These are phyloP conservation scores for Mycena rosella DNA, from an alignment of 768 basidiomycete species.

Conservation along the genomic window DNA sequence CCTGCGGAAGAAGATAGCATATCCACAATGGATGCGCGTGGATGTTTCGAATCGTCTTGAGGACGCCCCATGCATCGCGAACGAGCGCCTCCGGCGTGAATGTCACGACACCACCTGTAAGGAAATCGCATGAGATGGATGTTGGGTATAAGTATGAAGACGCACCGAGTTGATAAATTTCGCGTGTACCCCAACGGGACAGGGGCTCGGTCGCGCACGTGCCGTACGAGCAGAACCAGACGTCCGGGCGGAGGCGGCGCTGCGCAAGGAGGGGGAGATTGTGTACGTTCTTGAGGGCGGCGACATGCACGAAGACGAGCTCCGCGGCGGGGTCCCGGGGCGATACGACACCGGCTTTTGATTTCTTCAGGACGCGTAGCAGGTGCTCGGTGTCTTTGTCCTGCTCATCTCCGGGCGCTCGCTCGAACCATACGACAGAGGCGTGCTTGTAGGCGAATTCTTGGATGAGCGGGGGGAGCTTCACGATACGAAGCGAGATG, in stretches of 20 bases:
- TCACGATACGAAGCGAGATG: conserved; percentile 6
- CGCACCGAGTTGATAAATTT: conserved; percentile 17
- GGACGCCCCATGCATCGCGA: conserved; percentile 22
- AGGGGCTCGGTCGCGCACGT: conserved; percentile 4
- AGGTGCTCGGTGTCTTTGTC: conserved; percentile 21
- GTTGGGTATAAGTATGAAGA: background rate
- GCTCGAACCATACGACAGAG: conserved; percentile 7
- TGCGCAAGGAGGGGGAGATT: conserved; percentile 9
- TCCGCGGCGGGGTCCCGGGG: background rate
- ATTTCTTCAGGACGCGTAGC: background rate
- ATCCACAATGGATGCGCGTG: conserved; percentile 29
- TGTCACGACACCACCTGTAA: conserved; percentile 24
- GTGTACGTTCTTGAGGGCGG: conserved; percentile 11
- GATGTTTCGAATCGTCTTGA: conserved; percentile 2
- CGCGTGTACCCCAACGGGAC: conserved; percentile 17
- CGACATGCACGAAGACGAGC: conserved; percentile 25
- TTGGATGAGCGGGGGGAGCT: background rate
- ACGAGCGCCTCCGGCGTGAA: conserved; percentile 26
- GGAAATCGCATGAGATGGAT: too few relatives aligned
- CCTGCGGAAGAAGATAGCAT: conserved; percentile 22
- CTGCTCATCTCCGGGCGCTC: background rate
- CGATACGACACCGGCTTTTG: background rate
- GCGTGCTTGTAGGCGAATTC: background rate
- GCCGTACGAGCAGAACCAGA: conserved; percentile 22
- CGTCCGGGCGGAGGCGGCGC: conserved; percentile 15